Base-by-base conservation (phyloP, 2,329 filamentous ascomycete genomes). In the Cercospora brassicicola region DNA sequence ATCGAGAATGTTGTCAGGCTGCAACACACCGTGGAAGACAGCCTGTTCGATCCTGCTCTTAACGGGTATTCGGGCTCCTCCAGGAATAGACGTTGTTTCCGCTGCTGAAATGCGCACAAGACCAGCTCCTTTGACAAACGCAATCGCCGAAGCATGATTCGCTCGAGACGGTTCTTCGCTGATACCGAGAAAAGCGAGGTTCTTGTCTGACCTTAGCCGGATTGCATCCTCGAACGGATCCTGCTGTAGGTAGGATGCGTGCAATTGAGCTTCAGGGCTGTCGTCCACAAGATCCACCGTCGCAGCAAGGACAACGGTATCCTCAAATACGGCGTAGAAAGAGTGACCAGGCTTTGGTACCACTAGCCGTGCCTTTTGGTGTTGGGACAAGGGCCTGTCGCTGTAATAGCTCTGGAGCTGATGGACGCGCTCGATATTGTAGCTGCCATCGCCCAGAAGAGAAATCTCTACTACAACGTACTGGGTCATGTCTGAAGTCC, bases 1-100 rank as follows among this genome's bases (percentile, higher is more conserved):
- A 69, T 93, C 89, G n/a, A 99, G 81, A n/a, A 94, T 91, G 74
- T 93, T 98, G 75, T 92, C 89, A 48, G 69, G 90, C 39, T 76
- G 76, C 76, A 91, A 89, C 59, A 88, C 88, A 1, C 94, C 94
- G 77, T 93, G 98, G 80, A 97, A 98, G 0, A 98, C 91, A 2
- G 94, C 94, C 81, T 99, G 94, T 76, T 97, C 93, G 48, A 99
- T 85, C 80, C 95, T 97, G 80, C 89, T 92, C 80, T 93, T 95
- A 6, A 92, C 91, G 0, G 91, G 94, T 15, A 96, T 87, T 72
- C 81, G 82, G 9, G 73, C 70, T 28, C 76, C 77, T 59, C 76
- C 89, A 20, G 87, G 83, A 3, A 70, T n/a, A 18, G 39, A 63
- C 18, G 89, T 87, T 11, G 87, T 89, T 4, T 87, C 87, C 28